phyloP scores from a whole-genome alignment of 1,284 basidiomycete genomes.

The Leucoagaricus sp. region DNA sequence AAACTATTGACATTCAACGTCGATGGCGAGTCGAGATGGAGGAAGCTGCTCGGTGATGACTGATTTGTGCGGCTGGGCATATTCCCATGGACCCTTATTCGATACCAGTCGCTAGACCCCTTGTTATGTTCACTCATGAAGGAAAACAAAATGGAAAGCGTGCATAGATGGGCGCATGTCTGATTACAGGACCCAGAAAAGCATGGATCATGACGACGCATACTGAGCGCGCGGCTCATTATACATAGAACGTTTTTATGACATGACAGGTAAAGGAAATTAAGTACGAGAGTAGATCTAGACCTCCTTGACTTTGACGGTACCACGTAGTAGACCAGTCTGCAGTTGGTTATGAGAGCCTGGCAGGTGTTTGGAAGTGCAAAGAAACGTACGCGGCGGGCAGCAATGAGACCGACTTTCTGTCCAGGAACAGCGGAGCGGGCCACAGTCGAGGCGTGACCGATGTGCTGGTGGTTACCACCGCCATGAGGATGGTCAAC shows the following conservation, averaged over 20 bases:
- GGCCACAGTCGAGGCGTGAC: slow-evolving; percentile 90
- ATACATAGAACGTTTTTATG: slow-evolving; percentile 10
- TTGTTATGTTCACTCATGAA: neutral
- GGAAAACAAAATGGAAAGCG: neutral
- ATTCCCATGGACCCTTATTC: too few species aligned
- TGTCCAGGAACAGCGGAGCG: slow-evolving; percentile 94
- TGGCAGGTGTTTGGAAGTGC: slow-evolving; percentile 8
- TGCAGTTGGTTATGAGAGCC: slow-evolving; percentile 26
- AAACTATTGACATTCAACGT: slow-evolving; percentile 86
- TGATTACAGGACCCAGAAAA: slow-evolving; percentile 1
- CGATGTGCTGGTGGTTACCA: slow-evolving; percentile 96
- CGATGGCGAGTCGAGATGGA: slow-evolving; percentile 78
- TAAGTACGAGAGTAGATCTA: slow-evolving; percentile 33
- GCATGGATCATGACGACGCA: too few species aligned
- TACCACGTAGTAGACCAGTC: slow-evolving; percentile 90
- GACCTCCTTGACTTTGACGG: slow-evolving; percentile 90
- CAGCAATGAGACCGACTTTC: slow-evolving; percentile 96
- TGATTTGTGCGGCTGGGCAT: too few species aligned
- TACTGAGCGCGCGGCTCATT: slow-evolving; percentile 8
- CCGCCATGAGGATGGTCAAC: slow-evolving; percentile 95
- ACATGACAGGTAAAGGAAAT: slow-evolving; percentile 10
- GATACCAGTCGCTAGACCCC: too few species aligned
- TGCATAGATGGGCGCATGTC: neutral
- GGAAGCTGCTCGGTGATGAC: slow-evolving; percentile 37
- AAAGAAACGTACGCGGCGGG: slow-evolving; percentile 68